Base-by-base conservation (phyloP, 2,329 filamentous ascomycete genomes). In the Sarocladium strictum region DNA sequence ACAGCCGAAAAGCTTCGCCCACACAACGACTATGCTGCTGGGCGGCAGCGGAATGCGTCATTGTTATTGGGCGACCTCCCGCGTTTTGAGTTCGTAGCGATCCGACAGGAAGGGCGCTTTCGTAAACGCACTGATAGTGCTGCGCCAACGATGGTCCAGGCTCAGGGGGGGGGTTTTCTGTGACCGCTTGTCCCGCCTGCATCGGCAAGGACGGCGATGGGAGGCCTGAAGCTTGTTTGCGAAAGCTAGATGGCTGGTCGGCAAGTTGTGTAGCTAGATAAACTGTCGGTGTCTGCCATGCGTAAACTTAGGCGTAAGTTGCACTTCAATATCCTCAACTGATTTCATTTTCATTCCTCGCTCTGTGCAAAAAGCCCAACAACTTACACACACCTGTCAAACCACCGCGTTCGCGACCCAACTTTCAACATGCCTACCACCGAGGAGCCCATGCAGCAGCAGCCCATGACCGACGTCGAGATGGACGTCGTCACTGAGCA, bases 371-470 rank as follows among this genome's bases (percentile, higher is more conserved):
- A 38, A 19, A 15, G n/a, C n/a, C n/a, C n/a, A n/a, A n/a, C n/a
- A n/a, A n/a, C n/a, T n/a, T n/a, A n/a, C n/a, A n/a, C n/a, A n/a
- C n/a, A n/a, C n/a, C n/a, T n/a, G n/a, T n/a, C n/a, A n/a, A n/a
- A n/a, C n/a, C n/a, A n/a, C n/a, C n/a, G n/a, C n/a, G n/a, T n/a
- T n/a, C n/a, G 19, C 38, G 6, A 43, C 9, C 17, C n/a, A 21
- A 23, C 3, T 14, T 11, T 17, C 14, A 14, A 43, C 14, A 9
- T 7, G 38, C 38, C 38, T 50, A 24, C 65, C 56, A 59, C 68
- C 53, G 67, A 68, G 63, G 72, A 71, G 58, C 72, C 71, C 58
- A 65, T 66, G 56, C 72, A 73, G 63, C 72, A 75, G 65, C 69
- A 69, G 60, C 69, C 72, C 59, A 75, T 75, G 72, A 68, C 71